Conservation (phyloP, 345 rosid species). For the Sonneratia caseolaris region DNA sequence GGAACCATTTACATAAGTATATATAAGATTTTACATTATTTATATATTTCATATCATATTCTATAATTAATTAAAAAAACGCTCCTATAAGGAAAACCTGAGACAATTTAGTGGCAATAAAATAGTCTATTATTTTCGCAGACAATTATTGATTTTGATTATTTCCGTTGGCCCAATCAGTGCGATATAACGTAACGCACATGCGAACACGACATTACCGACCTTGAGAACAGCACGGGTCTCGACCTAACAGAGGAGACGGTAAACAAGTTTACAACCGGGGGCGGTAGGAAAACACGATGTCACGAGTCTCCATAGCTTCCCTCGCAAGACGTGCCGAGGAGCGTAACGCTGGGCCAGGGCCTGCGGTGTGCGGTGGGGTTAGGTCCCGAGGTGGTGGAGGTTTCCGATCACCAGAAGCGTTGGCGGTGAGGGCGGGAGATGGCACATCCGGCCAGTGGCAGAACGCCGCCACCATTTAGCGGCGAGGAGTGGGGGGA, state of each 20-base stretch:
- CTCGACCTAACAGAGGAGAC: conserved; percentile 15
- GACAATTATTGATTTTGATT: too few relatives aligned
- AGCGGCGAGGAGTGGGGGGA: not conserved
- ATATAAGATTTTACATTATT: too few relatives aligned
- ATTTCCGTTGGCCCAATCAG: too few relatives aligned
- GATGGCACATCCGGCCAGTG: not conserved
- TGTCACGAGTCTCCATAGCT: conserved; percentile 48
- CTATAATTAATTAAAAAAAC: too few relatives aligned
- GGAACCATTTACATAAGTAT: too few relatives aligned
- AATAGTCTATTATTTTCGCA: too few relatives aligned
- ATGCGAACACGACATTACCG: too few relatives aligned
- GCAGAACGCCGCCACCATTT: not conserved
- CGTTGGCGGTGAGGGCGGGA: conserved; percentile 41
- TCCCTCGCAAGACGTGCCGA: conserved; percentile 36
- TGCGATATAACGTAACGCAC: too few relatives aligned
- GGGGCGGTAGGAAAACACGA: conserved; percentile 37
- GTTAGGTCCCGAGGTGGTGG: conserved; percentile 33
- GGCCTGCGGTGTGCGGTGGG: conserved; percentile 34
- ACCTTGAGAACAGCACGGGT: too few relatives aligned
- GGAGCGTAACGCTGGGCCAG: conserved; percentile 39
- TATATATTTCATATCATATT: too few relatives aligned
- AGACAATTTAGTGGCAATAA: too few relatives aligned
- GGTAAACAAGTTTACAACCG: conserved; percentile 4
- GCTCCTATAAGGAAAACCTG: too few relatives aligned
- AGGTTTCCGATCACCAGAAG: conserved; percentile 58